Base-by-base conservation (phyloP, 495 filamentous ascomycete species). In the Monascus purpureus region DNA sequence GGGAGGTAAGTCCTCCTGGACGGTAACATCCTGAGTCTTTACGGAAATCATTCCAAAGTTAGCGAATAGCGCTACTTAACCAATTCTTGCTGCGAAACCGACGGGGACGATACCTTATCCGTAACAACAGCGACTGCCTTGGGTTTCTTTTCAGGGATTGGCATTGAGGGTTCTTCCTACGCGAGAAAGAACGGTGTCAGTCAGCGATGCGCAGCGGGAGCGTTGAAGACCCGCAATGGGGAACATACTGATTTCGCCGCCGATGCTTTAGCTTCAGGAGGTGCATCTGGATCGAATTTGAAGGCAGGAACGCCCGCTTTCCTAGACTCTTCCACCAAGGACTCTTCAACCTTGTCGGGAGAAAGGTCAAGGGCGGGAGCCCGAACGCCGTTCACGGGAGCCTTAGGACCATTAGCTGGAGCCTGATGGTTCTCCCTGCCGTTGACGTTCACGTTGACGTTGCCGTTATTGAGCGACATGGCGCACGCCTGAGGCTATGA, bases 271-370 rank as follows among this genome's bases (percentile, higher is more conserved):
- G 87, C 70, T 53, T 84, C 82, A 0, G 82, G 70, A 13, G 69
- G 75, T 16, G 87, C 86, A 63, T 94, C 49, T 2, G 90, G 84
- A 49, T 96, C 68, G 58, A 95, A 96, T 44, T 79, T 73, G 51
- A 77, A 85, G 32, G 83, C 88, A 6, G 74, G 63, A 2, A 73
- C 68, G 13, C 90, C 90, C 11, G 76, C 77, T 42, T 77, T 75
- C 45, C 67, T 72, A 41, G 77, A 77, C 50, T 94, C 79, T 4
- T 77, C 65, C 17, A 88, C 67, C 27, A 93, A 58, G 40, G 70
- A 68, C 37, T 70, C 59, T 50, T 93, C 73, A 14, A 77, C 75
- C 28, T 71, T 72, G 14, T 80, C 72, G 13, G 82, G 63, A n/a
- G 71, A 71, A 30, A 84, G 72, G 14, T 47, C 28, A 32, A 36